Conservation (phyloP, 257 asterid species). For the Solanum sitiens region DNA sequence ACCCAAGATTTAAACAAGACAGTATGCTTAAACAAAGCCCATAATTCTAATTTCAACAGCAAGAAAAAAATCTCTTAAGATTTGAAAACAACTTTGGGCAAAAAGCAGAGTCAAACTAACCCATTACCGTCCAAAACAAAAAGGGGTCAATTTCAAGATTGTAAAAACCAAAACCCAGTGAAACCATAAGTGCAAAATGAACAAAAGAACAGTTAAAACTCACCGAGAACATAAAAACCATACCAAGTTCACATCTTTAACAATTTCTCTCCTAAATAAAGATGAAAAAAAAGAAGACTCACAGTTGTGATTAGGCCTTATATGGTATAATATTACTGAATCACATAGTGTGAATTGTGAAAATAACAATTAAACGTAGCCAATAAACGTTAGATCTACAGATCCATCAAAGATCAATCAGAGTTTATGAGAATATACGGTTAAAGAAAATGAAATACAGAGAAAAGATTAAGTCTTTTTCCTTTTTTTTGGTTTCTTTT, state of each 20-base stretch:
- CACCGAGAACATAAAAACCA: not conserved
- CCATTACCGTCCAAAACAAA: not conserved
- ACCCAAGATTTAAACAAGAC: not conserved
- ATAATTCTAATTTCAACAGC: not conserved
- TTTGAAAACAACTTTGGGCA: not conserved
- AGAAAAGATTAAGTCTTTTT: not conserved
- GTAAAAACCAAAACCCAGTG: not conserved
- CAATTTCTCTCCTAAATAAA: not conserved
- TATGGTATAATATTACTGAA: conserved; percentile 8
- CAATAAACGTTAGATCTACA: conserved; percentile 36
- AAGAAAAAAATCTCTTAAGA: not conserved
- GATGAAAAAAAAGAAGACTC: conserved; percentile 3
- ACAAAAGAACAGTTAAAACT: not conserved
- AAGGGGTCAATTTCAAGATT: not conserved
- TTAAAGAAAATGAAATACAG: not conserved
- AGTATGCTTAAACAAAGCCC: not conserved
- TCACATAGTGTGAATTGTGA: conserved; percentile 8
- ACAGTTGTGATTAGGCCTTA: conserved; percentile 20
- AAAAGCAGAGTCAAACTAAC: conserved; percentile 11
- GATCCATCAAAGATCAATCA: conserved; percentile 21
- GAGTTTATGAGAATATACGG: not conserved
- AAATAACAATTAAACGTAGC: conserved; percentile 11
- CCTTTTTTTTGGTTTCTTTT: not conserved
- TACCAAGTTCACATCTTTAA: not conserved
- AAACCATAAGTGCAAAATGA: conserved; percentile 1